Conservation (phyloP, 192 early-diverging fungal genomes). For the Phlyctochytrium arcticum region DNA sequence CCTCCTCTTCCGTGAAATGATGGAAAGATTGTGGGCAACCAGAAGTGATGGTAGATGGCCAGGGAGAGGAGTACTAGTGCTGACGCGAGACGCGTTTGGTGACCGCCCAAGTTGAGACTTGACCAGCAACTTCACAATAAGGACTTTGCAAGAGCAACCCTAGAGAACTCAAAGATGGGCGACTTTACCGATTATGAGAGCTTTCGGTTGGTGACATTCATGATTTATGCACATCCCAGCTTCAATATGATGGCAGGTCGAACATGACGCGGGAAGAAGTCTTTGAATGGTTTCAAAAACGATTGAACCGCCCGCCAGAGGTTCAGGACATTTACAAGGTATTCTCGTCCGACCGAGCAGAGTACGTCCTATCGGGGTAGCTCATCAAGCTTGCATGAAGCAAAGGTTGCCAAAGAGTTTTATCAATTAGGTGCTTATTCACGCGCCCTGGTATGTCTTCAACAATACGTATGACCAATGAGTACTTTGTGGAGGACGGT, state of each 20-base stretch:
- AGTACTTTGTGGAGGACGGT: too few relatives aligned
- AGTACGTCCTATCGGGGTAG: not conserved
- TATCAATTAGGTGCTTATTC: constrained; percentile 59
- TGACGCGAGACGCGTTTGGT: too few relatives aligned
- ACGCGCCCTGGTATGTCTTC: constrained; percentile 50
- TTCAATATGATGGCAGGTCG: constrained; percentile 25
- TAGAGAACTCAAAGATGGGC: not conserved
- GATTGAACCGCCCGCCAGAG: constrained; percentile 46
- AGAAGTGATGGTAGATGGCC: too few relatives aligned
- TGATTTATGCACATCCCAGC: not conserved
- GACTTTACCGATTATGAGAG: not conserved
- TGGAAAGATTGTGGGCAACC: too few relatives aligned
- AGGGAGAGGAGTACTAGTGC: too few relatives aligned
- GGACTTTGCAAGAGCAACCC: too few relatives aligned
- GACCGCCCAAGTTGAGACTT: too few relatives aligned
- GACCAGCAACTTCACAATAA: too few relatives aligned
- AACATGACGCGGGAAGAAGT: constrained; percentile 47
- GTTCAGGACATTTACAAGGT: constrained; percentile 52
- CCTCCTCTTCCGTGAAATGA: too few relatives aligned
- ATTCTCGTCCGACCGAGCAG: too few relatives aligned
- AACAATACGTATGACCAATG: constrained; percentile 55
- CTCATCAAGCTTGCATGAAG: not conserved
- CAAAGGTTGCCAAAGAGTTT: constrained; percentile 54
- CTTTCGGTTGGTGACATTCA: too few relatives aligned
- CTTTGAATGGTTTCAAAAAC: constrained; percentile 47